Evolutionary conservation across 805 yeast species (phyloP).

Genomic region (Diddensiella transvaalensis): DNA sequence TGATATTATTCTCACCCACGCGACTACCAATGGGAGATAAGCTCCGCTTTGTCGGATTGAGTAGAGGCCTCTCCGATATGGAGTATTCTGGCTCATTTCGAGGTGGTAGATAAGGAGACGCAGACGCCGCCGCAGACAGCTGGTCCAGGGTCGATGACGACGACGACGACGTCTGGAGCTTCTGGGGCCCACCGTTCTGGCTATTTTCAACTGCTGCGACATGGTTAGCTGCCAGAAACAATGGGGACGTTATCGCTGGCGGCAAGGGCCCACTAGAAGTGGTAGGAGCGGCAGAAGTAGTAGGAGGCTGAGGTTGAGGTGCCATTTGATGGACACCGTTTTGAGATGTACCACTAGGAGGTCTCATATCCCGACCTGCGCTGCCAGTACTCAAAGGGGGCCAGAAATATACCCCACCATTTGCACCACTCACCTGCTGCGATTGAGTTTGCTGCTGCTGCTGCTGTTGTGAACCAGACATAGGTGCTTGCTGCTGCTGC

Average conservation of each 20-base stretch:
- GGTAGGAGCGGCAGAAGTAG: not conserved
- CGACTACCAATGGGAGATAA: not conserved
- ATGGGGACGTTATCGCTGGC: slow-evolving; percentile 13
- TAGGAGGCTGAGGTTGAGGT: slow-evolving; percentile 1
- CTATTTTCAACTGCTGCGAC: not conserved
- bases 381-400: not conserved
- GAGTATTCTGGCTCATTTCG: slow-evolving; percentile 8
- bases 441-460: not conserved
- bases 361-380: not conserved
- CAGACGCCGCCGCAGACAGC: slow-evolving; percentile 20
- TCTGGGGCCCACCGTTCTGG: slow-evolving; percentile 1
- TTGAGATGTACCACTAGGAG: slow-evolving; percentile 1
- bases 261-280: not conserved
- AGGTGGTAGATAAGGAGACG: slow-evolving; percentile 22
- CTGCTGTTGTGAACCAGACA: not conserved
- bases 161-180: not conserved
- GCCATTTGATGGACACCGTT: too few relatives aligned
- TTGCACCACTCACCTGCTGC: not conserved
- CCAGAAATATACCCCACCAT: not conserved
- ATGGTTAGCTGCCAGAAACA: slow-evolving; percentile 9
- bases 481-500: not conserved
- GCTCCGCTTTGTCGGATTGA: not conserved
- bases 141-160: slow-evolving; percentile 17
- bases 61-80: not conserved
- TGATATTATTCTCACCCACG: not conserved